Percentiles rank a stretch among this genome's conserved stretches.
Conservation (phyloP, 306 rosid genomes). For the Medicago truncatula region MtrunA17r5.0-ANR NC_053043.1:17697501-17698000, state of each 20-base stretch:
- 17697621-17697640: conserved; percentile 9
- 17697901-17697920: too few species aligned
- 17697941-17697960: too few species aligned
- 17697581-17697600: neutral
- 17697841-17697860: too few species aligned
- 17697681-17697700: conserved; percentile 11
- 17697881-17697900: too few species aligned
- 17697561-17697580: neutral
- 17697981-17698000: too few species aligned
- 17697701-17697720: conserved; percentile 19
- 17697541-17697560: conserved; percentile 20
- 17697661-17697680: conserved; percentile 3
- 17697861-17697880: too few species aligned
- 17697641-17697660: conserved; percentile 30
- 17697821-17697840: conserved; percentile 32
- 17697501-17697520: neutral
- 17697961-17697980: too few species aligned
- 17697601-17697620: conserved; percentile 6
- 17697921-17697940: too few species aligned
- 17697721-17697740: conserved; percentile 12
- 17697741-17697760: conserved; percentile 4
- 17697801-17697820: neutral
- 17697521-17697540: conserved; percentile 18
- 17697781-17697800: conserved; percentile 21
- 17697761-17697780: neutral